Conservation (phyloP, 2,329 filamentous ascomycete genomes). For the Diaporthe citriasiana region DNA sequence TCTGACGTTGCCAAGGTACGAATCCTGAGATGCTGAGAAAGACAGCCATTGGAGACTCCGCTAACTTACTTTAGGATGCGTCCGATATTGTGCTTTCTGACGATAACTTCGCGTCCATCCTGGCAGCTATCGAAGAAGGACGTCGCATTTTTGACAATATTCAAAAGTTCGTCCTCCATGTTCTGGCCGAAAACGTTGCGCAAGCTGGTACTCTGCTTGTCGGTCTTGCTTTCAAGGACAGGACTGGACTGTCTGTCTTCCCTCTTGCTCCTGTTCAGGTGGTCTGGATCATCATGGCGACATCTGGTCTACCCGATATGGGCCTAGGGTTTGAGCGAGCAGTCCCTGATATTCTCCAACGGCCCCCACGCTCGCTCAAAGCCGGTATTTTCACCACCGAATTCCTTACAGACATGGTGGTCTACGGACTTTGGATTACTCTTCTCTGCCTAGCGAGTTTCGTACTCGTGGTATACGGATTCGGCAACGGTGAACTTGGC, state of each 20-base stretch:
- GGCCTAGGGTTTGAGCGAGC: slow-evolving; percentile 79
- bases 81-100: slow-evolving; percentile 78
- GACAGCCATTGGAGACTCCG: neutral
- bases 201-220: slow-evolving; percentile 76
- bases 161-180: slow-evolving; percentile 77
- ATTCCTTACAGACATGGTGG: slow-evolving; percentile 72
- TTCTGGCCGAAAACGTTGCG: slow-evolving; percentile 76
- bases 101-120: slow-evolving; percentile 79
- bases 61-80: slow-evolving; percentile 52
- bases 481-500: slow-evolving; percentile 68
- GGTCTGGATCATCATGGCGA: slow-evolving; percentile 82
- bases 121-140: slow-evolving; percentile 74
- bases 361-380: slow-evolving; percentile 72
- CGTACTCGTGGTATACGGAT: slow-evolving; percentile 69
- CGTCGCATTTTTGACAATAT: slow-evolving; percentile 76
- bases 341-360: slow-evolving; percentile 74
- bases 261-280: slow-evolving; percentile 79
- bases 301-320: slow-evolving; percentile 78
- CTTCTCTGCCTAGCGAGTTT: slow-evolving; percentile 70
- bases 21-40: neutral
- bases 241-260: slow-evolving; percentile 74
- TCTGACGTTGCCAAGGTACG: slow-evolving; percentile 72
- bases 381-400: slow-evolving; percentile 75
- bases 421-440: slow-evolving; percentile 76
- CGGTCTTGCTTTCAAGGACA: slow-evolving; percentile 78